Evolutionary conservation across 108 stramenopile species (phyloP).

Genomic region (Cyclotella kingstonii): DNA sequence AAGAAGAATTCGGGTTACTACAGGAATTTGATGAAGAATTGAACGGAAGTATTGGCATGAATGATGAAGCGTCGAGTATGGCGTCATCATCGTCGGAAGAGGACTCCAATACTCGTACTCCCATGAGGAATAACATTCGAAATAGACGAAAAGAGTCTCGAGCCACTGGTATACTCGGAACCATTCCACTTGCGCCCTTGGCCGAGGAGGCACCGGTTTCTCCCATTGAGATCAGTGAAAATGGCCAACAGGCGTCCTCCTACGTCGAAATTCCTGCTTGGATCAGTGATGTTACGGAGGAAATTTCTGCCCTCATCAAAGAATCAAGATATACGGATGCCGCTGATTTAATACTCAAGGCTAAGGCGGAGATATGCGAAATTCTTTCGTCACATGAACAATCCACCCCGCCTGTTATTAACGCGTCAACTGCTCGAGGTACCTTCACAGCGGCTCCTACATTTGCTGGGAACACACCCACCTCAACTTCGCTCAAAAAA

Average conservation of each 20-base stretch:
- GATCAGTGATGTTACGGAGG: constrained; percentile 72
- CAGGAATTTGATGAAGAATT: constrained; percentile 25
- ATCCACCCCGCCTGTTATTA: neutral
- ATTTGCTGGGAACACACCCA: constrained; percentile 38
- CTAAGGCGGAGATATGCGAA: constrained; percentile 64
- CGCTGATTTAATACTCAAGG: constrained; percentile 75
- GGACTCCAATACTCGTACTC: constrained; percentile 26
- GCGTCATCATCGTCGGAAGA: constrained; percentile 42
- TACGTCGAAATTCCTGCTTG: constrained; percentile 72
- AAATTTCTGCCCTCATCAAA: constrained; percentile 75
- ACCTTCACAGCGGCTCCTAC: neutral
- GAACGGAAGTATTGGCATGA: constrained; percentile 10
- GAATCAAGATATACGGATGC: constrained; percentile 81
- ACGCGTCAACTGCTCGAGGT: constrained; percentile 3
- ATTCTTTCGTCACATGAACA: constrained; percentile 40
- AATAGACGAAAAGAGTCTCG: constrained; percentile 5
- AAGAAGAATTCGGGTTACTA: constrained; percentile 42
- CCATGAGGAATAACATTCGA: constrained; percentile 27
- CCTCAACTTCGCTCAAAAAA: constrained; percentile 34
- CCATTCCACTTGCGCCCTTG: neutral
- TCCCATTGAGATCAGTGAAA: neutral
- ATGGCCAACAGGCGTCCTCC: neutral
- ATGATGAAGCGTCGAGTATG: constrained; percentile 36
- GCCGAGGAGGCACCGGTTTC: constrained; percentile 23
- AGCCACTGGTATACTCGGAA: constrained; percentile 23